Base-by-base conservation (phyloP, 768 basidiomycete genomes). In the Trametes maxima region DNA sequence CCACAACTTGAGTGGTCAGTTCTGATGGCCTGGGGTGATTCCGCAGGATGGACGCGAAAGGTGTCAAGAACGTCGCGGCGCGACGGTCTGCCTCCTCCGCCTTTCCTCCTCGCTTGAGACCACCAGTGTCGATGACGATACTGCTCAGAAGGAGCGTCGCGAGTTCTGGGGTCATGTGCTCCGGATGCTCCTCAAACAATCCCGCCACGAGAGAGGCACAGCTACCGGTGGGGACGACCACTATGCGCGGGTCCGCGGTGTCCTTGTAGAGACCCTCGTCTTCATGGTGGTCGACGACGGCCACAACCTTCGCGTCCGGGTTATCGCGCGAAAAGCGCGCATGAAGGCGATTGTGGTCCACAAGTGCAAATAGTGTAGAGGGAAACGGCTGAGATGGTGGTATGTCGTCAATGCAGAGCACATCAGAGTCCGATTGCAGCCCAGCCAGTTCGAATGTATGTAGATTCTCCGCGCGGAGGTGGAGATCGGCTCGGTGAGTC, bases 231-330 rank as follows among this genome's bases (percentile, higher is more conserved):
- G 88, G 85, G 1, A 77, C 74, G 42, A 75, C 71, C 54, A 98
- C 80, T 57, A 85, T 74, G 21, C 95, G 84, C 2, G 90, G 89
- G n/a, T 80, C 73, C 0, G 85, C 86, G 1, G 78, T 82, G 54
- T 83, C 80, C 5, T 72, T 73, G 72, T 97, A 83, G 1, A 80
- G 73, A 0, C 81, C 79, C 68, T 98, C 95, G 72, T 99, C 96
- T 16, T 80, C 86, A 69, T 98, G 95, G 70, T 99, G 96, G 72
- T 99, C 97, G 25, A 98, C 76, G 54, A 98, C 79, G 2, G 89
- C 87, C 0, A 83, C 78, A 11, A 98, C 92, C n/a, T 75, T 73
- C 0, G 78, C 75, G 37, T 72, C 69, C 0, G 78, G 73, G 62
- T 78, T 79, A 42, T 75, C 70, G 2, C 61, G 40, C 2, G 74